Evolutionary conservation across 1,139 yeast species (phyloP), one percentile per base, ranked within the genome.

Genomic region (Saccharomyces pastorianus): DNA sequence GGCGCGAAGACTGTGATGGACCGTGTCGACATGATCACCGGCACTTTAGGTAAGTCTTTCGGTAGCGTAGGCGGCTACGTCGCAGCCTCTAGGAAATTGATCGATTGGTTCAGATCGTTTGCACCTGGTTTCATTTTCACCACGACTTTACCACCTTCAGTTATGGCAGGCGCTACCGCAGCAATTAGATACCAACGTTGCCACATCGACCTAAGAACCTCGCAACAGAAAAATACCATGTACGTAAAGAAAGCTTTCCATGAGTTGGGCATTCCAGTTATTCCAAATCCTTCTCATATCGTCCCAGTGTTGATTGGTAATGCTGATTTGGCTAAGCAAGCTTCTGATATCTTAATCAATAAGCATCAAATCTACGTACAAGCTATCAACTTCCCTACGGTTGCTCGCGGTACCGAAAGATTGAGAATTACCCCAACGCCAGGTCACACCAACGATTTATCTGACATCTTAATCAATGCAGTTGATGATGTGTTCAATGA

Each of bases 41-140:
- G 98, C 64, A 93, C 99, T 55, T 80, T 93, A 63, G 99, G 98
- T 72, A 93, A 93, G 73, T 95, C 99, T 20, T 93, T 83, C 66
- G 99, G 98, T 66, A 81, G 91, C 54, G 97, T 93, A 59, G 99
- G 99, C 66, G 99, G 99, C 56, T 93, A 93, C 71, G 84, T 93
- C 61, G 96, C 99, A 55, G 98, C 95, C 48, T 85, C 88, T 52
- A 81, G 85, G 52, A 79, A 79, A 61, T 77, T 91, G 71, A 82
- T 91, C 64, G 99, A 93, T 75, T 91, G 96, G 96, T 77, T 93
- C 62, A 84, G 99, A 73, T 90, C 97, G 3, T 89, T 83, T 66
- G 95, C 99, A 38, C 98, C 98, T 51, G 99, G 99, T 13, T 93
- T 93, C 72, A 93, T 93, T 65, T 93, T 93, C 75, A 93, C 99